phyloP scores from a whole-genome alignment of 345 rosid genomes.

The Brassica cretica region DNA sequence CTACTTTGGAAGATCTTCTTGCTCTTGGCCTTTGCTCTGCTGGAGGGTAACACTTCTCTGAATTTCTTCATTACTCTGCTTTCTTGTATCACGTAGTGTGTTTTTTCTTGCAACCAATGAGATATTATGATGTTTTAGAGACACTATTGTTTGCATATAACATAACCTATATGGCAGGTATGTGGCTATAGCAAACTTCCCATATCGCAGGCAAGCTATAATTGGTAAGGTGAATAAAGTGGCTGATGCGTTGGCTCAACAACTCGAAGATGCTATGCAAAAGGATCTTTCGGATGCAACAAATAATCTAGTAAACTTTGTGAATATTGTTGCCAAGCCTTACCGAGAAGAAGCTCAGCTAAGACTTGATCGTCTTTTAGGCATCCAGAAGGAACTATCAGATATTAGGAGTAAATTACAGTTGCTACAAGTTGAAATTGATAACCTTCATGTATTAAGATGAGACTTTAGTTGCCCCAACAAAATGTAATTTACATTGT shows the following conservation, averaged over 20 bases:
- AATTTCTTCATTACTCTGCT: slow-evolving; percentile 4
- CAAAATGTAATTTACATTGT: slow-evolving; percentile 20
- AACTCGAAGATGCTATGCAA: slow-evolving; percentile 88
- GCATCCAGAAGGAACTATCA: slow-evolving; percentile 57
- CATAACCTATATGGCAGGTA: slow-evolving; percentile 48
- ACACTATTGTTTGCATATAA: slow-evolving; percentile 4
- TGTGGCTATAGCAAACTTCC: slow-evolving; percentile 75
- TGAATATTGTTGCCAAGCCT: slow-evolving; percentile 62
- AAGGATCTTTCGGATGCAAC: slow-evolving; percentile 67
- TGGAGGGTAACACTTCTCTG: slow-evolving; percentile 65
- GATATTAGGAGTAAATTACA: slow-evolving; percentile 48
- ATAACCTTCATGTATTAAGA: slow-evolving; percentile 68
- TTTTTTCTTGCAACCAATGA: slow-evolving; percentile 1
- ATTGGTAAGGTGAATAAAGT: slow-evolving; percentile 62
- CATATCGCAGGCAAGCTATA: slow-evolving; percentile 61
- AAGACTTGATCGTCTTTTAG: slow-evolving; percentile 56
- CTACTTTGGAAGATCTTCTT: slow-evolving; percentile 92
- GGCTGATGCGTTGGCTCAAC: slow-evolving; percentile 63
- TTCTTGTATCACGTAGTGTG: background rate
- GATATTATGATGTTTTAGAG: slow-evolving; percentile 7
- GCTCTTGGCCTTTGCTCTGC: slow-evolving; percentile 94
- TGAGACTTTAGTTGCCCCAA: slow-evolving; percentile 31
- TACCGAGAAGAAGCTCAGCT: slow-evolving; percentile 72
- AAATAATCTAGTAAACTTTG: slow-evolving; percentile 54
- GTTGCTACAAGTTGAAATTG: slow-evolving; percentile 65